phyloP scores from a whole-genome alignment of 176 grass and related monocot genomes.

The Aegilops bicornis region DNA sequence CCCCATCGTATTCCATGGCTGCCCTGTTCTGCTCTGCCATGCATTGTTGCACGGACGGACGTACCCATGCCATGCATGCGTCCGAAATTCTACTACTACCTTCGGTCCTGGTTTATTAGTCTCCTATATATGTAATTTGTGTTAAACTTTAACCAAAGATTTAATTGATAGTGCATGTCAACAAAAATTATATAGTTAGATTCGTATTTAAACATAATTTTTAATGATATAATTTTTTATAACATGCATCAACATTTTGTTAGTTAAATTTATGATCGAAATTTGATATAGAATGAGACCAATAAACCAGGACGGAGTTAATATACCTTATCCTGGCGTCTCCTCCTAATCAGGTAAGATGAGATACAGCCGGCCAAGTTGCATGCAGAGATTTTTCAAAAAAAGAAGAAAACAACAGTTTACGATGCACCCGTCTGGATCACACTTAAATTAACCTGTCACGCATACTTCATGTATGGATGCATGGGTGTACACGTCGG shows the following conservation, averaged over 20 bases:
- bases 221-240: too few species aligned
- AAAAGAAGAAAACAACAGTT: neutral
- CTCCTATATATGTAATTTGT: too few species aligned
- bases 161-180: too few species aligned
- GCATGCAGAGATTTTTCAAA: neutral
- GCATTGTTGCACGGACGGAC: neutral
- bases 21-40: neutral
- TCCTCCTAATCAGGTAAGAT: neutral
- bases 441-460: constrained; percentile 5
- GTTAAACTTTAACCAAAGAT: too few species aligned
- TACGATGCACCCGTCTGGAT: constrained; percentile 12
- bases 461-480: neutral
- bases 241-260: too few species aligned
- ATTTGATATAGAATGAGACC: too few species aligned
- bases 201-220: too few species aligned
- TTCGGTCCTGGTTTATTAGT: too few species aligned
- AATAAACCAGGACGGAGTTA: too few species aligned
- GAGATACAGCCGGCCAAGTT: neutral
- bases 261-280: too few species aligned
- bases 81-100: neutral
- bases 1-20: too few species aligned
- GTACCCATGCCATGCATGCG: neutral
- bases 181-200: too few species aligned
- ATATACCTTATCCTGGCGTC: neutral
- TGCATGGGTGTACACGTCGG: neutral